Percentiles rank a stretch among this genome's conserved stretches.
These are phyloP conservation scores for Echinosophora koreensis DNA, from an alignment of 306 rosid species.

Conservation along the genomic window DNA sequence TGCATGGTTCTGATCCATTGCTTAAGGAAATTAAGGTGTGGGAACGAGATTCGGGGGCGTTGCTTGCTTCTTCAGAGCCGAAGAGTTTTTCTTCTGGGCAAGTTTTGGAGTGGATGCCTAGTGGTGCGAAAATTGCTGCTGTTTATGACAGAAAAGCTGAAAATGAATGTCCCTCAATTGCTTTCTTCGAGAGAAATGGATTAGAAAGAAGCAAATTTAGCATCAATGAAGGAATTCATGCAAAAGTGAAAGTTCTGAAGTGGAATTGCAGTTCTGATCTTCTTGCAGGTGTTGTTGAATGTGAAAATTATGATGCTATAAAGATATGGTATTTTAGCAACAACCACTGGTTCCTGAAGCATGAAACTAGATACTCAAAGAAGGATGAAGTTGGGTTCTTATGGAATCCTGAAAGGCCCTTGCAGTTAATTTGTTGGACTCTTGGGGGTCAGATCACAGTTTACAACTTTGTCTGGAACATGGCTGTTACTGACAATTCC, in stretches of 20 bases:
- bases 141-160: conserved; percentile 71
- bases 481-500: conserved; percentile 81
- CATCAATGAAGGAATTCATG: conserved; percentile 62
- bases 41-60: conserved; percentile 84
- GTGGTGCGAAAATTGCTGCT: conserved; percentile 94
- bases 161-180: conserved; percentile 73
- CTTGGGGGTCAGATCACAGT: conserved; percentile 75
- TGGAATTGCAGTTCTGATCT: conserved; percentile 99
- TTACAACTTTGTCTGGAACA: conserved; percentile 76
- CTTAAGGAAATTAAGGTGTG: conserved; percentile 79
- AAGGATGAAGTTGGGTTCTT: conserved; percentile 71
- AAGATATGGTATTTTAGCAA: conserved; percentile 92
- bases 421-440: conserved; percentile 92
- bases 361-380: conserved; percentile 79
- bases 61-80: conserved; percentile 79
- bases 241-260: conserved; percentile 67
- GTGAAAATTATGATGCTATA: conserved; percentile 71
- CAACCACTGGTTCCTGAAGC: conserved; percentile 90
- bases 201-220: conserved; percentile 82
- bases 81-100: conserved; percentile 68
- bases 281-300: conserved; percentile 84
- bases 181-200: conserved; percentile 93
- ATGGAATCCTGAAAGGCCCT: conserved; percentile 85
- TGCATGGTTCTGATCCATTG: conserved; percentile 43
- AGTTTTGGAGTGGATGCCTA: conserved; percentile 95